Base-by-base conservation (phyloP, 1,284 basidiomycete species). In the Farysia itapuensis region DNA sequence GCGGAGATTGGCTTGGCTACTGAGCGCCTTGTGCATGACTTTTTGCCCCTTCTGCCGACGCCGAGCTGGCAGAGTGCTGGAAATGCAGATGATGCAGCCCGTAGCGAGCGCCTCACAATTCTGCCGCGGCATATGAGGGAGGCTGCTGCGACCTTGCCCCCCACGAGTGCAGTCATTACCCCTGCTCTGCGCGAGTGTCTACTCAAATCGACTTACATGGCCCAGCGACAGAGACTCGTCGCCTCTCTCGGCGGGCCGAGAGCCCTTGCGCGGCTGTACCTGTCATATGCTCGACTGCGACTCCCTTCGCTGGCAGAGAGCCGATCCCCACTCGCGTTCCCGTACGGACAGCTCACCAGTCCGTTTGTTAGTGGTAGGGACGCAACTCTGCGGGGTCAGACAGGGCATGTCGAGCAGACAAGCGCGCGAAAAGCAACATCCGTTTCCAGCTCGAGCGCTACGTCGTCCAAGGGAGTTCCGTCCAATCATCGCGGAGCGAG, bases 181-280 rank as follows among this genome's bases (percentile, higher is more conserved):
- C 31, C 28, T 9, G 15, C 41, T 1, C 14, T 52, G 21, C 38
- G 45, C 9, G 50, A 47, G 9, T 29, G 46, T 9, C 29, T 53
- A 14, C 50, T 43, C 14, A 43, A 45, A 12, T 43, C 48, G 33
- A 33, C 48, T 8, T 52, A 59, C 46, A 46, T 52, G 49, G 43
- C 57, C 14, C 41, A 60, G 24, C 44, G 59, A 16, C 58, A 58
- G 22, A 39, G 66, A 8, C 46, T 69, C 15, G 43, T 66, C 1
- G 66, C 66, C 4, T 65, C 66, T 15, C 57, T 69, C 1, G 66
- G 66, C 25, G 66, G 66, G 12, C 43, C 53, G 0, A 69, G 45
- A 20, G 59, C 66, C 3, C 38, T 69, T n/a, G 59, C 59, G 8
- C 43, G 66, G 14, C 48, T 69, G 2, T 69, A 66, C 31, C 41